Evolutionary conservation across 2,329 filamentous ascomycete genomes (phyloP).

Genomic region (Colletotrichum incanum): DNA sequence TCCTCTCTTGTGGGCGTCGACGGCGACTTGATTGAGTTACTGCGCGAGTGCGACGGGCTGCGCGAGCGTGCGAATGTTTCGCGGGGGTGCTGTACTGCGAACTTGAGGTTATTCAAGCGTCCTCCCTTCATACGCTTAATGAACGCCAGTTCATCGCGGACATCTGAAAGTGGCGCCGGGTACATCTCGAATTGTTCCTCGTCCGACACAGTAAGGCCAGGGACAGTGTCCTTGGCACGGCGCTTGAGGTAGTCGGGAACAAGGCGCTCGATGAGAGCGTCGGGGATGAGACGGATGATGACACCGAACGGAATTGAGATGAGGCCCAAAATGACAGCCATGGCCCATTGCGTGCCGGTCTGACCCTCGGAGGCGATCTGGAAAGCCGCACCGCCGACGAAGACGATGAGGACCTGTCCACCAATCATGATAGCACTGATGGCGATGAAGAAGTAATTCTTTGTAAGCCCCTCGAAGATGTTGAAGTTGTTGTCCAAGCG

Average conservation of each 20-base stretch:
- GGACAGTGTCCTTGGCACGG: slow-evolving; percentile 60
- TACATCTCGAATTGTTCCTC: slow-evolving; percentile 78
- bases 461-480: slow-evolving; percentile 89
- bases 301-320: slow-evolving; percentile 90
- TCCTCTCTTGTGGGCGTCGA: slow-evolving; percentile 75
- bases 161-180: slow-evolving; percentile 80
- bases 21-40: slow-evolving; percentile 74
- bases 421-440: slow-evolving; percentile 92
- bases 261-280: slow-evolving; percentile 72
- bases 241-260: slow-evolving; percentile 70
- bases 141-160: slow-evolving; percentile 86
- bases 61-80: slow-evolving; percentile 76
- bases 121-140: slow-evolving; percentile 86
- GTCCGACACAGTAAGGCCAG: slow-evolving; percentile 74
- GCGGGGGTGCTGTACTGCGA: slow-evolving; percentile 82
- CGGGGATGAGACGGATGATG: slow-evolving; percentile 86
- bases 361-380: slow-evolving; percentile 75
- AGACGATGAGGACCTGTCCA: slow-evolving; percentile 91
- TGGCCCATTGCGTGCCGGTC: slow-evolving; percentile 85
- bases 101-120: slow-evolving; percentile 85
- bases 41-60: slow-evolving; percentile 76
- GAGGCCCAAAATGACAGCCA: slow-evolving; percentile 86
- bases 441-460: slow-evolving; percentile 89
- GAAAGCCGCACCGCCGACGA: slow-evolving; percentile 87
- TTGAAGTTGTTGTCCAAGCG: slow-evolving; percentile 96